Evolutionary conservation across 306 rosid species (phyloP).

Genomic region (Quercus rubra): DNA sequence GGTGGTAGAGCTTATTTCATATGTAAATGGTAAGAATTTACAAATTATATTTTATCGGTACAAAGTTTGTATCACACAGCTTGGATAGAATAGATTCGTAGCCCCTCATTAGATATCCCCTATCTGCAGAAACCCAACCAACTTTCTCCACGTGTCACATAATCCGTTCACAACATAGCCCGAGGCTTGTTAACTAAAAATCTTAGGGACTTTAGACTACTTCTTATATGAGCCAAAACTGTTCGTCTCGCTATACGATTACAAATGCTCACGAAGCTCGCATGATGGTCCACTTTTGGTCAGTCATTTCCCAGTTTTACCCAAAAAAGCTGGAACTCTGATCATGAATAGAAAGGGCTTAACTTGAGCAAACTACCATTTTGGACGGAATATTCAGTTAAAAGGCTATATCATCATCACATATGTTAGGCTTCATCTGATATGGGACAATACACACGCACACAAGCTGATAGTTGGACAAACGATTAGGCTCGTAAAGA

Average conservation of each 20-base stretch:
- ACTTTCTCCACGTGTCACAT: conserved; percentile 48
- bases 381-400: not conserved
- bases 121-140: conserved; percentile 54
- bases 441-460: not conserved
- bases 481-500: not conserved
- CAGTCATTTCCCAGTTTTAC: not conserved
- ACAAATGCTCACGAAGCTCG: not conserved
- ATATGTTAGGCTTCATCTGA: not conserved
- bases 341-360: not conserved
- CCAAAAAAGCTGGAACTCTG: not conserved
- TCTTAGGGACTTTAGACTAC: not conserved
- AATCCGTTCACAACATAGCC: conserved; percentile 18
- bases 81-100: conserved; percentile 52
- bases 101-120: conserved; percentile 52
- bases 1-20: conserved; percentile 22
- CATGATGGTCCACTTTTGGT: not conserved
- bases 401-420: not conserved
- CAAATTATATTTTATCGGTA: conserved; percentile 33
- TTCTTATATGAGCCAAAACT: not conserved
- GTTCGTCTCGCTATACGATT: no score
- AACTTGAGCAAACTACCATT: not conserved
- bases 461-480: not conserved
- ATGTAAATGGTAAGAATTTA: conserved; percentile 3
- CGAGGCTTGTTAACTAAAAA: not conserved
- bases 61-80: conserved; percentile 43